Percentiles rank a stretch among this genome's conserved stretches.
Conservation (phyloP, 2,329 filamentous ascomycete genomes). For the Truncatella angustata region DNA sequence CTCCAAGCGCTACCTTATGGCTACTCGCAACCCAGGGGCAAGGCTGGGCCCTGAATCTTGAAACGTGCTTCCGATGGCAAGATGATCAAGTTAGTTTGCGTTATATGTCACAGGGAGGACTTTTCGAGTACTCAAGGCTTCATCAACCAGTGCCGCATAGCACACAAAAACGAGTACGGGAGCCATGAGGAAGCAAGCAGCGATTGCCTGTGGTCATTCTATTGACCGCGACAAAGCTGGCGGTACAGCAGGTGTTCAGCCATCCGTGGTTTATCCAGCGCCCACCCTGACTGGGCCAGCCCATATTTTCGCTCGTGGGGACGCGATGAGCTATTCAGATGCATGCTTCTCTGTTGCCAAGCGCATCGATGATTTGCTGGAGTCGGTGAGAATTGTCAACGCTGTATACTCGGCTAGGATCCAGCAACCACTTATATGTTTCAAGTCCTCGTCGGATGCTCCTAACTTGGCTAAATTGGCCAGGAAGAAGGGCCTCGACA, state of each 20-base stretch:
- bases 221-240: constrained; percentile 67
- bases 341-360: constrained; percentile 47
- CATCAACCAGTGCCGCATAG: constrained; percentile 97
- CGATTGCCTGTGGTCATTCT: constrained; percentile 79
- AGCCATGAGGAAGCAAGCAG: constrained; percentile 95
- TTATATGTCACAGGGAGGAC: constrained; percentile 84
- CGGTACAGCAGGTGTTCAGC: constrained; percentile 43
- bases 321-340: constrained; percentile 52
- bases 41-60: constrained; percentile 78
- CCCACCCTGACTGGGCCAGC: constrained; percentile 53
- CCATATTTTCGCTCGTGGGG: constrained; percentile 59
- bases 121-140: constrained; percentile 98
- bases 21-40: constrained; percentile 73
- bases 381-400: constrained; percentile 50
- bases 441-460: constrained; percentile 55
- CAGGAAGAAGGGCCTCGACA: constrained; percentile 57
- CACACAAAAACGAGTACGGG: constrained; percentile 89
- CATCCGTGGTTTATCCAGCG: constrained; percentile 15
- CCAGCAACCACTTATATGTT: constrained; percentile 28
- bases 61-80: constrained; percentile 77
- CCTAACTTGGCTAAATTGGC: constrained; percentile 68
- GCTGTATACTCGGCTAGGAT: constrained; percentile 22
- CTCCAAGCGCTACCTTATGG: constrained; percentile 69
- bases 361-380: constrained; percentile 54
- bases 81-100: constrained; percentile 85